phyloP scores from a whole-genome alignment of 257 asterid species.

The Nicotiana paniculata region DNA sequence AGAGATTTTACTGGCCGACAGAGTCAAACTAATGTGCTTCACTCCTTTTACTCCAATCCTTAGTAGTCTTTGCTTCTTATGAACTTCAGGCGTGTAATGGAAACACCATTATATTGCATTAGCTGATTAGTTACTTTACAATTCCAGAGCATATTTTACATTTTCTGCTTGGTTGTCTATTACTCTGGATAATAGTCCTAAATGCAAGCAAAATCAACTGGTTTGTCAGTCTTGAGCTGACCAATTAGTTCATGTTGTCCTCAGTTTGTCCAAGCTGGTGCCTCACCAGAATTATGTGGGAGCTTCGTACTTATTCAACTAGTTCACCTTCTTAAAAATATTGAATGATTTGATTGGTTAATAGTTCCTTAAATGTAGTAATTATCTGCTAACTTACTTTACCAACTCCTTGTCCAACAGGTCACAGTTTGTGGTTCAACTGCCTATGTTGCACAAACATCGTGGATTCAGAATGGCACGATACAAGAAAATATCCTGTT shows the following conservation, averaged over 20 bases:
- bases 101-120: not conserved
- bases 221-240: not conserved
- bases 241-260: not conserved
- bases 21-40: not conserved
- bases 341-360: not conserved
- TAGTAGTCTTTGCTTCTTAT: not conserved
- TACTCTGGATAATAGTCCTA: not conserved
- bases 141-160: not conserved
- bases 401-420: conserved; percentile 25
- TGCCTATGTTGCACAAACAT: conserved; percentile 90
- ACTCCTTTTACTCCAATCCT: not conserved
- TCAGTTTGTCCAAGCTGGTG: not conserved
- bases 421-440: conserved; percentile 80
- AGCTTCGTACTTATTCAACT: not conserved
- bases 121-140: not conserved
- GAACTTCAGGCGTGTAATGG: not conserved
- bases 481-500: conserved; percentile 78
- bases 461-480: conserved; percentile 98
- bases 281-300: not conserved
- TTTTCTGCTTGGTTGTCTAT: not conserved
- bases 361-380: not conserved
- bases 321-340: not conserved
- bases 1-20: not conserved
- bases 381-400: not conserved
- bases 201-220: not conserved